Conservation (phyloP, 176 grass and related monocot species). For the Phragmites australis region DNA sequence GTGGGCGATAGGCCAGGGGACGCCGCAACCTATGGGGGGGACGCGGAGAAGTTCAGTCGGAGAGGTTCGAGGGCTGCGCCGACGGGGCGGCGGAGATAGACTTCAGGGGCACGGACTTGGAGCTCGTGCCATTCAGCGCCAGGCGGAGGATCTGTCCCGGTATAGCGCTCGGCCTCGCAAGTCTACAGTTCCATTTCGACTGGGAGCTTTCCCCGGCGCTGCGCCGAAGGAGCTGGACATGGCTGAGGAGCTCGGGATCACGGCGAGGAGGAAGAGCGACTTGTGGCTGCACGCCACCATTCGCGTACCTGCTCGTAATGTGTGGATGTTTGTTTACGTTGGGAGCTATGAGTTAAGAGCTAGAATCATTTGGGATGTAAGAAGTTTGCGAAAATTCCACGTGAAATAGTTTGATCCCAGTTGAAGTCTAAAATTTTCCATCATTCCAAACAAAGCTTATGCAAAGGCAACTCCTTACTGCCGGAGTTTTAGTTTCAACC, state of each 20-base stretch:
- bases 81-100: not conserved
- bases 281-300: slow-evolving; percentile 21
- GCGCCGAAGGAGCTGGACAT: slow-evolving; percentile 23
- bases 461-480: too few species aligned
- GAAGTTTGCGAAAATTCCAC: too few species aligned
- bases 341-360: too few species aligned
- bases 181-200: slow-evolving; percentile 46
- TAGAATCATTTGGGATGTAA: too few species aligned
- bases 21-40: slow-evolving; percentile 12
- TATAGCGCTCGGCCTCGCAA: slow-evolving; percentile 6
- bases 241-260: slow-evolving; percentile 22
- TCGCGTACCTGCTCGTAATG: not conserved
- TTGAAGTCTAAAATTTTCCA: too few species aligned
- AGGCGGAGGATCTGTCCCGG: slow-evolving; percentile 39
- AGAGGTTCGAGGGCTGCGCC: not conserved
- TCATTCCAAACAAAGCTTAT: too few species aligned
- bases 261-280: slow-evolving; percentile 25
- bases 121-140: slow-evolving; percentile 43
- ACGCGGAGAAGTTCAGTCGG: slow-evolving; percentile 43
- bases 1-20: slow-evolving; percentile 31
- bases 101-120: slow-evolving; percentile 39
- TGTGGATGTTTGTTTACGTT: not conserved
- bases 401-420: too few species aligned
- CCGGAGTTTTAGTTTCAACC: too few species aligned
- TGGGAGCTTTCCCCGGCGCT: slow-evolving; percentile 20